A percentile compares a stretch with the other conserved stretches of the same genome.
phyloP scores from a whole-genome alignment of 257 asterid genomes.

The Nicotiana attenuata region DNA sequence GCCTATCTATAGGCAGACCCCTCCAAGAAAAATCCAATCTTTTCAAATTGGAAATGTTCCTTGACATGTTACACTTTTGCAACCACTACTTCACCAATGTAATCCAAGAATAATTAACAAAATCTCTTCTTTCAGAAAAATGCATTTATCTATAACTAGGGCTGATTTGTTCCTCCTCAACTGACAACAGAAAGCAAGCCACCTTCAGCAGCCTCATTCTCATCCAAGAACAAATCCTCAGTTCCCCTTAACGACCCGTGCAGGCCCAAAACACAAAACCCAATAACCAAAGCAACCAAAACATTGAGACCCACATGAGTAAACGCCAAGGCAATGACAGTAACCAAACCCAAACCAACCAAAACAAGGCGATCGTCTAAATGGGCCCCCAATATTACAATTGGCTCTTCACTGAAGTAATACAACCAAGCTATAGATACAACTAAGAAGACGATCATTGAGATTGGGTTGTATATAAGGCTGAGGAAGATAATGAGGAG shows the following conservation, averaged over 20 bases:
- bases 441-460: conserved; percentile 67
- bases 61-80: not conserved
- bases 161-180: conserved; percentile 17
- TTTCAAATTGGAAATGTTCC: not conserved
- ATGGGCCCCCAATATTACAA: conserved; percentile 32
- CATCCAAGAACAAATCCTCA: conserved; percentile 78
- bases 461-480: conserved; percentile 73
- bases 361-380: conserved; percentile 59
- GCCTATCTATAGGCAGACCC: not conserved
- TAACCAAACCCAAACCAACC: conserved; percentile 46
- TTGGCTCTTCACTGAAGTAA: conserved; percentile 60
- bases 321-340: conserved; percentile 59
- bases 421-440: conserved; percentile 50
- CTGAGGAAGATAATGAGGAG: conserved; percentile 64
- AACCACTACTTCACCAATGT: not conserved
- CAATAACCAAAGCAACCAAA: conserved; percentile 59
- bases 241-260: conserved; percentile 60
- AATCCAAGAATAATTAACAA: conserved; percentile 7
- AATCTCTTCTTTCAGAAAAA: not conserved
- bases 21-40: not conserved
- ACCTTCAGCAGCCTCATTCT: conserved; percentile 62
- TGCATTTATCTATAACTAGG: not conserved
- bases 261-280: conserved; percentile 41
- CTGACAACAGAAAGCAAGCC: conserved; percentile 74
- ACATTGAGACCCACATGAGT: conserved; percentile 64